Evolutionary conservation across 441 rosid species (phyloP), one percentile per base, ranked within the genome.

Genomic region (Corymbia citriodora): DNA sequence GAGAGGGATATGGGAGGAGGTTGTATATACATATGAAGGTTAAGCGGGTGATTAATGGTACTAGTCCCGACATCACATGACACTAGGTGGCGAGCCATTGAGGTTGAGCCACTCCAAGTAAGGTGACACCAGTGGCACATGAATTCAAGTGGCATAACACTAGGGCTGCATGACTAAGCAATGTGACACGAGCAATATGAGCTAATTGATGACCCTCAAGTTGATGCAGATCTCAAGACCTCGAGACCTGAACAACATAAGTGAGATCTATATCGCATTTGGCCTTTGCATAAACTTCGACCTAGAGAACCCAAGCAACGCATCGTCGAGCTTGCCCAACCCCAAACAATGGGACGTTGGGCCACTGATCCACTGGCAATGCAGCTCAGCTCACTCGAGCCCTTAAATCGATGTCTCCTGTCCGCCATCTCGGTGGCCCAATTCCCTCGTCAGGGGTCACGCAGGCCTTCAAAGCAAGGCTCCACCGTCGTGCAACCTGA

Each of bases 1-100:
- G 8, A 57, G 27, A 21, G 61, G 9, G 45, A 23, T 2, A 2
- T 40, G 45, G 45, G 16, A 63, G 70, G 15, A 27, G 16, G 17
- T 53, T 63, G 33, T 63, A 12, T 63, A 27, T 3, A 31, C 0
- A 13, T 63, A 13, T 0, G 70, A 13, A 29, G 18, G 33, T 63
- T 31, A 13, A 63, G 33, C 1, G 33, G 33, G 15, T 17, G 4
- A 33, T 17, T 63, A 29, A 3, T 63, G 31, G 70, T 16, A 63
- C 16, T 8, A 0, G 18, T 29, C 33, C 33, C n/a, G 14, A 63
- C 0, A 4, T 8, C 70, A 3, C 17, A 0, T 29, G 33, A 29
- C 33, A 16, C 33, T 63, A 12, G 45, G 3, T 13, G 33, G 63
- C 0, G 3, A 63, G 9, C 27, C 15, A 1, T 14, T 0, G 59